phyloP scores from a whole-genome alignment of 257 asterid genomes.

The Solanum okadae region DNA sequence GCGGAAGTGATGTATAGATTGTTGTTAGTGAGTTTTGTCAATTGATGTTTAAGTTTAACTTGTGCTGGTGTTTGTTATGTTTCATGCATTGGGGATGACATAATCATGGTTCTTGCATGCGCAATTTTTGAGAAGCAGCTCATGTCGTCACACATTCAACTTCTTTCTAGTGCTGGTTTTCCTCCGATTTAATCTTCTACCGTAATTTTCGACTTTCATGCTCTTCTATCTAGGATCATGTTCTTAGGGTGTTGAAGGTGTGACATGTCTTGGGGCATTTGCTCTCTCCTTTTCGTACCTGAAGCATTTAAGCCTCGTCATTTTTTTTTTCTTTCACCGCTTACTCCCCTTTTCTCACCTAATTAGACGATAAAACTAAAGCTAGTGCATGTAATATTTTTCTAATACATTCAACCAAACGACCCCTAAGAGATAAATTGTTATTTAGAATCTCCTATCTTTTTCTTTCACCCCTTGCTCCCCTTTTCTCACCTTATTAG shows the following conservation, averaged over 20 bases:
- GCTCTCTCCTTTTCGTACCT: neutral
- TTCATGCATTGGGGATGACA: slow-evolving; percentile 24
- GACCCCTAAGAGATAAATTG: too few species aligned
- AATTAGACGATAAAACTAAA: too few species aligned
- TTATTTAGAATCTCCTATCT: too few species aligned
- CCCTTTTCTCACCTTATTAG: too few species aligned
- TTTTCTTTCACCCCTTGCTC: neutral
- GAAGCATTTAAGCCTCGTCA: neutral
- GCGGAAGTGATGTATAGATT: neutral
- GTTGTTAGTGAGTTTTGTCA: neutral
- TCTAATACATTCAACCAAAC: neutral
- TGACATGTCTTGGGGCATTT: neutral
- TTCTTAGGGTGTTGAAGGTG: neutral
- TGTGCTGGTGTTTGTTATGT: neutral
- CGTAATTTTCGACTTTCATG: neutral
- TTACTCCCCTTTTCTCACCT: too few species aligned
- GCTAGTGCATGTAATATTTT: neutral
- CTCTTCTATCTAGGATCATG: neutral
- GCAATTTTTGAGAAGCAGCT: neutral
- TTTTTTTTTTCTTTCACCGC: neutral
- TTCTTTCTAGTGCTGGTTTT: neutral
- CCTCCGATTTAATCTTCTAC: neutral
- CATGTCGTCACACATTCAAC: slow-evolving; percentile 4
- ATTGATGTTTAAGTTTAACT: neutral
- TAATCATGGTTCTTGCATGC: slow-evolving; percentile 28